Evolutionary conservation across 768 basidiomycete species (phyloP).

Genomic region (Favolaschia claudopus): DNA sequence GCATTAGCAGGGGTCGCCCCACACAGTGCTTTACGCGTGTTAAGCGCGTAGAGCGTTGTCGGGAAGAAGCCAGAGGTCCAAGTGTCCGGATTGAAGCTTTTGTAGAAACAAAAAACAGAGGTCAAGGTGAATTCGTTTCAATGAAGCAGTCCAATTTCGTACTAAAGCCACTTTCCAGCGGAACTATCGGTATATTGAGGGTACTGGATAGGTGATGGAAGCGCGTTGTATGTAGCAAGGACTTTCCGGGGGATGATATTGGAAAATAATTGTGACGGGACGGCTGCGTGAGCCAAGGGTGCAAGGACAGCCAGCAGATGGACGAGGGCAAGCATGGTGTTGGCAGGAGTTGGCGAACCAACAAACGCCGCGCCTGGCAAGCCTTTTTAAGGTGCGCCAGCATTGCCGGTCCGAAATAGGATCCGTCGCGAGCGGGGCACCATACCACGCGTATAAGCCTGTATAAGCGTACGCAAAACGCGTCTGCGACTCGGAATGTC

Average conservation of each 20-base stretch:
- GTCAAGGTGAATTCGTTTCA: no score
- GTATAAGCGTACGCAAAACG: not conserved
- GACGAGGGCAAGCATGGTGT: constrained; percentile 24
- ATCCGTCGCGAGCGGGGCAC: constrained; percentile 17
- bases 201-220: constrained; percentile 54
- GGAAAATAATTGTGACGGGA: constrained; percentile 63
- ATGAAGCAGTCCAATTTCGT: no score
- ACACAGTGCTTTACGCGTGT: constrained; percentile 60
- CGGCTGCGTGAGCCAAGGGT: constrained; percentile 30
- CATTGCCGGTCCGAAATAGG: constrained; percentile 31
- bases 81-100: constrained; percentile 55
- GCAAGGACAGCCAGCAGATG: constrained; percentile 21
- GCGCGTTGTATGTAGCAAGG: constrained; percentile 56
- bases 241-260: constrained; percentile 65
- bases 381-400: constrained; percentile 13
- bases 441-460: not conserved
- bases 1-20: constrained; percentile 44
- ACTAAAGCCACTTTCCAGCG: constrained; percentile 58
- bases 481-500: no score
- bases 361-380: constrained; percentile 6
- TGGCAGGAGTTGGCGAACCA: constrained; percentile 1
- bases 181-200: constrained; percentile 66
- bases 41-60: constrained; percentile 63
- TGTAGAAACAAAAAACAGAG: not conserved
- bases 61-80: constrained; percentile 80